Evolutionary conservation across 2,329 filamentous ascomycete genomes (phyloP).

Genomic region (Metarhizium guizhouense): DNA sequence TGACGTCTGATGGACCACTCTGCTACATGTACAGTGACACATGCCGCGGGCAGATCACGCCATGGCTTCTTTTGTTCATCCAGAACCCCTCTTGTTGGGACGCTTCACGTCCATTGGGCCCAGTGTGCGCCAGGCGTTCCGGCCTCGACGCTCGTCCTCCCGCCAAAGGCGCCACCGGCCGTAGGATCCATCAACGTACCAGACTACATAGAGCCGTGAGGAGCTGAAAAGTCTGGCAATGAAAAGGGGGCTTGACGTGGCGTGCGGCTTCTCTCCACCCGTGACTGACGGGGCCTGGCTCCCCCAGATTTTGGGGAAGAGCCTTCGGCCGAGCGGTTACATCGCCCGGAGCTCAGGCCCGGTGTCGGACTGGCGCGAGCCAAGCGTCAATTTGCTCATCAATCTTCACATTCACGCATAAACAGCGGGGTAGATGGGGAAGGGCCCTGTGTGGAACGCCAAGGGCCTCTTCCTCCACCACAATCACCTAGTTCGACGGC

Average conservation of each 20-base stretch:
- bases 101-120: too few relatives aligned
- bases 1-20: too few relatives aligned
- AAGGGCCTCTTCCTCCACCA: not conserved
- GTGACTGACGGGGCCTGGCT: not conserved
- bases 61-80: too few relatives aligned
- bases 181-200: too few relatives aligned
- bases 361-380: not conserved
- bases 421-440: not conserved
- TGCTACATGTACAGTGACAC: too few relatives aligned
- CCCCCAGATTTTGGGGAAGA: not conserved
- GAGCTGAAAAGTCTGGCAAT: not conserved
- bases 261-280: not conserved
- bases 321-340: not conserved
- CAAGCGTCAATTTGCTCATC: not conserved
- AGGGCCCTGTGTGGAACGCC: not conserved
- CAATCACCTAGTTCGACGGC: not conserved
- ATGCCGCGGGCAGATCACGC: too few relatives aligned
- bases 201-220: not conserved
- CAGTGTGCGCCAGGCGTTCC: too few relatives aligned
- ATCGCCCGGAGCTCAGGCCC: not conserved
- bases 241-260: not conserved
- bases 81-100: too few relatives aligned
- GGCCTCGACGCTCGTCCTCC: too few relatives aligned
- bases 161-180: too few relatives aligned
- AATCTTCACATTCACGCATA: not conserved